A percentile compares a stretch with the other conserved stretches of the same genome.
These are phyloP conservation scores for Syzygium malaccense DNA, from an alignment of 441 rosid genomes.

Conservation along the genomic window DNA sequence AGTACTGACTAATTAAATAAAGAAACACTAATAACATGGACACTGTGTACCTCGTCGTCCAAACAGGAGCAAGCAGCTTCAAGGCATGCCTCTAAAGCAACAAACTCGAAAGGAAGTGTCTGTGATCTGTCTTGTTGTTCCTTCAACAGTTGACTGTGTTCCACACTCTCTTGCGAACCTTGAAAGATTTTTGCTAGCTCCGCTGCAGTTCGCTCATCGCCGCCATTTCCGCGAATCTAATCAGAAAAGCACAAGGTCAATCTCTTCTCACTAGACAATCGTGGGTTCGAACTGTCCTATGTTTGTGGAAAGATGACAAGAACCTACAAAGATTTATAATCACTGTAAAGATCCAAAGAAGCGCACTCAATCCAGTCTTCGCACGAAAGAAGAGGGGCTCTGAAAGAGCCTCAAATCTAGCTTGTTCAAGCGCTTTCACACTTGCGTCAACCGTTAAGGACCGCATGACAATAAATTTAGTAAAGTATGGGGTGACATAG, in stretches of 20 bases:
- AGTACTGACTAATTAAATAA: not conserved
- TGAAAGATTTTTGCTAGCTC: constrained; percentile 50
- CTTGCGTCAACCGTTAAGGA: too few species aligned
- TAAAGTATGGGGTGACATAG: too few species aligned
- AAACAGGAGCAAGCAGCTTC: constrained; percentile 85
- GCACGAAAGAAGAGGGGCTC: not conserved
- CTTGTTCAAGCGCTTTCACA: too few species aligned
- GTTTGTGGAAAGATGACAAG: not conserved
- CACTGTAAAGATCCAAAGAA: not conserved
- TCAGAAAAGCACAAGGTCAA: constrained; percentile 17
- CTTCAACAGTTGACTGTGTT: not conserved
- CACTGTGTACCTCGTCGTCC: constrained; percentile 55
- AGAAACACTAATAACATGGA: not conserved
- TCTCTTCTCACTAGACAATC: constrained; percentile 9
- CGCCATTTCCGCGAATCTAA: not conserved
- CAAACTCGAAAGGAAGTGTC: constrained; percentile 82
- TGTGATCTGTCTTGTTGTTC: constrained; percentile 45
- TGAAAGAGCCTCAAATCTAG: not conserved
- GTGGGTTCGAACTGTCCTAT: constrained; percentile 26
- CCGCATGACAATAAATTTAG: too few species aligned
- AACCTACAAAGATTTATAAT: not conserved
- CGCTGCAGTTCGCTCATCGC: constrained; percentile 27
- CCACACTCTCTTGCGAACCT: not conserved
- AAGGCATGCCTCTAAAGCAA: constrained; percentile 83
- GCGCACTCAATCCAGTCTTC: not conserved